These are phyloP conservation scores for Talaromyces sp. DNA, from an alignment of 2,329 filamentous ascomycete genomes.

Conservation along the genomic window DNA sequence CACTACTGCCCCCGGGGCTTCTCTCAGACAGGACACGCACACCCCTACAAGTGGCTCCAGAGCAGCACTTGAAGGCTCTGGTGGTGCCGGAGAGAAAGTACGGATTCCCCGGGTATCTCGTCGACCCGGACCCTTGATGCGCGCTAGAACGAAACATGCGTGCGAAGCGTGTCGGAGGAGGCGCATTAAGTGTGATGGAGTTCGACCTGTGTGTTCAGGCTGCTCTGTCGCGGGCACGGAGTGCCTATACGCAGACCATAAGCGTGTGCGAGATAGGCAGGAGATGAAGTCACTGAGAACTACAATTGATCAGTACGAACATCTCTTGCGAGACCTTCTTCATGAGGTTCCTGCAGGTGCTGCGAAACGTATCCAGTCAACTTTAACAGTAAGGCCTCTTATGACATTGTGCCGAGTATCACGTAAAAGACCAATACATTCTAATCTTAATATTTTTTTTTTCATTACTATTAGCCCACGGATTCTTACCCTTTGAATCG, in stretches of 20 bases:
- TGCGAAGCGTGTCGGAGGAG: conserved; percentile 38
- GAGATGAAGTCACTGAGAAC: conserved; percentile 27
- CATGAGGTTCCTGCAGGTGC: conserved; percentile 14
- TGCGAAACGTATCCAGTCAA: conserved; percentile 14
- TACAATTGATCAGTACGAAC: conserved; percentile 9
- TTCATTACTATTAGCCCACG: not conserved
- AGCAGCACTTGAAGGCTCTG: not conserved
- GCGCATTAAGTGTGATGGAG: conserved; percentile 39
- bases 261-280: conserved; percentile 39
- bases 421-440: not conserved
- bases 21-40: not conserved
- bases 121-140: not conserved
- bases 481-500: not conserved
- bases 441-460: not conserved
- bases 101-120: conserved; percentile 8
- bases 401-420: not conserved
- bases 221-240: conserved; percentile 28
- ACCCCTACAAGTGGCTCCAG: not conserved
- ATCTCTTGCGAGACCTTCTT: conserved; percentile 16
- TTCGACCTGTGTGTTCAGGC: conserved; percentile 29
- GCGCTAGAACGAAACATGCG: conserved; percentile 23
- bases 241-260: conserved; percentile 36
- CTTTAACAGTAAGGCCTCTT: conserved; percentile 13
- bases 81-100: conserved; percentile 1
- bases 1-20: not conserved